Evolutionary conservation across 345 rosid genomes (phyloP), one percentile per base, ranked within the genome.

Genomic region (Gossypium ekmanianum): DNA sequence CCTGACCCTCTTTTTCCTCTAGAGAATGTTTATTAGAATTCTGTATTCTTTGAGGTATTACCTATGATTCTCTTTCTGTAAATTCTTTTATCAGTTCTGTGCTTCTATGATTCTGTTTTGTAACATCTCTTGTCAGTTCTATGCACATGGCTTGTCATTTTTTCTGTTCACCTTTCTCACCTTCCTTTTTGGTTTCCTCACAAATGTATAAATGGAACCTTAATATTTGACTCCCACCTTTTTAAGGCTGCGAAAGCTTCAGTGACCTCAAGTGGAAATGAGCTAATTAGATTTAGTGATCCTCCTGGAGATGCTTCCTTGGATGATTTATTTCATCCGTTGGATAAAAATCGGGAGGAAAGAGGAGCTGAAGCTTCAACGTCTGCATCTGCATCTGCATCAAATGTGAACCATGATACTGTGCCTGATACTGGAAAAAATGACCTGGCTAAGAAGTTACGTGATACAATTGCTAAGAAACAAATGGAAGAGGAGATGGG

Each of bases 231-330:
- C 26, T 77, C 72, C 70, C 63, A 61, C 76, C 76, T 77, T 68
- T 81, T 78, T 67, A 90, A 94, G 97, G 89, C 83, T 83, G 79
- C 52, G 61, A 90, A 93, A 84, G 74, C 86, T 75, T 81, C 90
- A 4, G 77, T 82, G 44, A 64, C 77, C 62, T 62, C 85, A 79
- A 88, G 88, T 73, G 88, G 89, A 56, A 90, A 87, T 78, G 99
- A 88, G 79, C 88, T 92, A 74, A 87, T 88, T 84, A 93, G 90
- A 84, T 93, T 91, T 82, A 93, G 97, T 78, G 98, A 95, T 76
- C 82, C 97, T 80, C 98, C 97, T 5, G 96, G 93, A 77, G 99
- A 92, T 91, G 99, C 97, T 77, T 90, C 91, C 68, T 83, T 95
- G 85, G 98, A 93, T 77, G 99, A 93, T 88, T 83, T 93, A 79